Conservation (phyloP, 257 asterid genomes). For the Nicotiana noctiflora region DNA sequence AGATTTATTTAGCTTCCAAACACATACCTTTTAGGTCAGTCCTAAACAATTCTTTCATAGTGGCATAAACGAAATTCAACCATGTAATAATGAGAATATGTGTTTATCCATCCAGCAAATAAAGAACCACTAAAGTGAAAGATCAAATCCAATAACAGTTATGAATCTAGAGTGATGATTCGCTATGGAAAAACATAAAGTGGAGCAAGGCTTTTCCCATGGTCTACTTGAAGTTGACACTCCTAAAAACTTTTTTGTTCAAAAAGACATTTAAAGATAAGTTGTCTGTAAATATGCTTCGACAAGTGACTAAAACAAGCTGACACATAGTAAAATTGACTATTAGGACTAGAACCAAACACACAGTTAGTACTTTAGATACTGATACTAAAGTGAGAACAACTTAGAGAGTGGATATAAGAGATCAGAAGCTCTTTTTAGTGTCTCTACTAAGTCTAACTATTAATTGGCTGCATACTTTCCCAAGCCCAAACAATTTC, state of each 20-base stretch:
- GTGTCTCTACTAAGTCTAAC: too few species aligned
- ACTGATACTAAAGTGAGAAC: too few species aligned
- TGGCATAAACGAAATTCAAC: neutral
- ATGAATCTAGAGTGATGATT: neutral
- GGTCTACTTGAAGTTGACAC: neutral
- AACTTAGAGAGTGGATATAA: too few species aligned
- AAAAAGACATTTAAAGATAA: too few species aligned
- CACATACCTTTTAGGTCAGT: neutral
- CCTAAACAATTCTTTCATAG: neutral
- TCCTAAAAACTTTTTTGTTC: neutral
- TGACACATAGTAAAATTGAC: too few species aligned
- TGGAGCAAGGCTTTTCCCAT: neutral
- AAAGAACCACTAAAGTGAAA: neutral
- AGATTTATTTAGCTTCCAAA: neutral
- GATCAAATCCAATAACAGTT: neutral
- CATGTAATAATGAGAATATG: neutral
- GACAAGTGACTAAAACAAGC: too few species aligned
- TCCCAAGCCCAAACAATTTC: too few species aligned
- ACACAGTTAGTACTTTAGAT: too few species aligned
- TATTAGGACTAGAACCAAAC: too few species aligned
- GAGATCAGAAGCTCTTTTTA: too few species aligned
- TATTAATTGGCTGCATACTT: too few species aligned
- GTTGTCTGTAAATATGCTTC: too few species aligned
- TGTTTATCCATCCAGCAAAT: neutral
- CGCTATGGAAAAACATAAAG: neutral